Evolutionary conservation across 2,329 filamentous ascomycete species (phyloP).

Genomic region (Fusarium marasasianum): DNA sequence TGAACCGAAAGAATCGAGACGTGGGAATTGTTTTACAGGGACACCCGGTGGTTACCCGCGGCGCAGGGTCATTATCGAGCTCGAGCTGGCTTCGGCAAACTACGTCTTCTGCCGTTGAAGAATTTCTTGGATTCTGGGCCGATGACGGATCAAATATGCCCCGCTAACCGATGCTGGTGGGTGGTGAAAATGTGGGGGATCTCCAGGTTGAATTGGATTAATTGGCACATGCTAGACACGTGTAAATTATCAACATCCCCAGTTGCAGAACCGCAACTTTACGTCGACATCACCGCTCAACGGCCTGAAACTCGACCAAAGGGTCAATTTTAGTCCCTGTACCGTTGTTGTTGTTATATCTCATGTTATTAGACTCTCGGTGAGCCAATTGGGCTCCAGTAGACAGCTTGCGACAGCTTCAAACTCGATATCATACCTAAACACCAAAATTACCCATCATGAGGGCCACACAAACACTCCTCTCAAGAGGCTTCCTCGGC

Average conservation of each 20-base stretch:
- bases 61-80: conserved; percentile 41
- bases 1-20: not conserved
- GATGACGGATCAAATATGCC: conserved; percentile 36
- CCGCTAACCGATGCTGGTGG: conserved; percentile 5
- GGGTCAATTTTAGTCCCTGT: not conserved
- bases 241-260: conserved; percentile 11
- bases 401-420: conserved; percentile 17
- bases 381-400: conserved; percentile 45
- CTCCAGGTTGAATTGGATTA: fast-evolving
- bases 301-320: not conserved
- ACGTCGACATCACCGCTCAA: not conserved
- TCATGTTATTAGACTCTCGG: conserved; percentile 37
- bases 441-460: conserved; percentile 48
- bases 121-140: conserved; percentile 39
- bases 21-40: not conserved
- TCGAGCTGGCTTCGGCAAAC: conserved; percentile 10
- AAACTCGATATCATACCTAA: not conserved
- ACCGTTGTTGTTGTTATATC: not conserved
- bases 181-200: conserved; percentile 5
- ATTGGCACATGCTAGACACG: conserved; percentile 16
- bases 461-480: conserved; percentile 55
- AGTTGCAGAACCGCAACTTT: conserved; percentile 2
- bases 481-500: conserved; percentile 64
- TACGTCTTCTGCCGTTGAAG: conserved; percentile 22
- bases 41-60: conserved; percentile 38